phyloP scores from a whole-genome alignment of 768 basidiomycete species.

The Mycena leptocephala region DNA sequence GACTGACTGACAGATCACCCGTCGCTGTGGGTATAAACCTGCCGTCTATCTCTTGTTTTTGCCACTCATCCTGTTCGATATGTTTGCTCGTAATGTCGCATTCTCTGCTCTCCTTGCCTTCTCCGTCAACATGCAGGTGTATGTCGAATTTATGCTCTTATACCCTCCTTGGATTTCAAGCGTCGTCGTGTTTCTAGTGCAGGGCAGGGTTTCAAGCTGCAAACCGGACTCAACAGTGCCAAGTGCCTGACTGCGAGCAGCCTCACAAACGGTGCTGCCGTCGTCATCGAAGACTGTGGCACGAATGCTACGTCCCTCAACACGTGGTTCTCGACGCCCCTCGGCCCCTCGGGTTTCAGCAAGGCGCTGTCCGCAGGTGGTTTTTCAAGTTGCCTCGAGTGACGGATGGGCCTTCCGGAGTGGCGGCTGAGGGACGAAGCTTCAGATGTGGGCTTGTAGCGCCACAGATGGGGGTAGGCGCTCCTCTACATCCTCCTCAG shows the following conservation, averaged over 20 bases:
- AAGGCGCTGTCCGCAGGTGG: not conserved
- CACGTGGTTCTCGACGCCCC: slow-evolving; percentile 4
- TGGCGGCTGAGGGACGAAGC: slow-evolving; percentile 13
- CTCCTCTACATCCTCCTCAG: slow-evolving; percentile 2
- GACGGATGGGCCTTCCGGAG: slow-evolving; percentile 6
- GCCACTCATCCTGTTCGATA: slow-evolving; percentile 5
- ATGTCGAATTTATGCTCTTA: not conserved
- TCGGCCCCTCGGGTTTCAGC: slow-evolving; percentile 5
- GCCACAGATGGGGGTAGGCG: not conserved
- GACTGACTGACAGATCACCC: not conserved
- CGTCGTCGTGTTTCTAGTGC: slow-evolving; percentile 15
- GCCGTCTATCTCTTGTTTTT: not conserved
- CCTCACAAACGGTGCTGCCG: slow-evolving; percentile 10
- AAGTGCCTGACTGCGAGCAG: slow-evolving; percentile 15
- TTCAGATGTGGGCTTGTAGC: slow-evolving; percentile 11
- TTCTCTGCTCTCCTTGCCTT: slow-evolving; percentile 3
- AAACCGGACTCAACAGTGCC: slow-evolving; percentile 3
- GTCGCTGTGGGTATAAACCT: not conserved
- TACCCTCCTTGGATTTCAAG: slow-evolving; percentile 13
- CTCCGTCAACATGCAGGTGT: slow-evolving; percentile 17
- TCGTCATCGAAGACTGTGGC: slow-evolving; percentile 15
- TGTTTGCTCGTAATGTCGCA: slow-evolving; percentile 11
- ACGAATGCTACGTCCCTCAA: slow-evolving; percentile 21
- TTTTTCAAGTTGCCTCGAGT: slow-evolving; percentile 15
- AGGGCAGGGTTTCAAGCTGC: slow-evolving; percentile 2